Evolutionary conservation across 169 alveolate species (phyloP).

Genomic region (Plasmodium cynomolgi): DNA sequence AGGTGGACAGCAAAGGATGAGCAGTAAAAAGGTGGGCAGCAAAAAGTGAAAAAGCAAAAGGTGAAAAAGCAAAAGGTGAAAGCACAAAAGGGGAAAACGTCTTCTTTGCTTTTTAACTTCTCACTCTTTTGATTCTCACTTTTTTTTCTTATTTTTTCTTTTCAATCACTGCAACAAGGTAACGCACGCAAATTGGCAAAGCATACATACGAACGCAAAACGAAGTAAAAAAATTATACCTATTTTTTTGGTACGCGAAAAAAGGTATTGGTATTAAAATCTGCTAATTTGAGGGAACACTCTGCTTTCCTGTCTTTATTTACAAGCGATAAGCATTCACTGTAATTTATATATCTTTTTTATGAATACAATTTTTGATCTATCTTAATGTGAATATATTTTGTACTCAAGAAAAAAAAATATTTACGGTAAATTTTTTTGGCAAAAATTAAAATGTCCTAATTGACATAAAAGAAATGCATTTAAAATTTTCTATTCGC

Average conservation of each 20-base stretch:
- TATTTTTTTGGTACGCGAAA: not conserved
- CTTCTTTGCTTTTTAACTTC: not conserved
- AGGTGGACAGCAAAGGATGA: not conserved
- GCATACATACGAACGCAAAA: not conserved
- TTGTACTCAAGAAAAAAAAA: not conserved
- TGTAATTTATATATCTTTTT: not conserved
- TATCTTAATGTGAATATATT: not conserved
- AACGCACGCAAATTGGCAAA: not conserved
- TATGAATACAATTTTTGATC: not conserved
- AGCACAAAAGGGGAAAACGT: not conserved
- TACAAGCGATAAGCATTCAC: not conserved
- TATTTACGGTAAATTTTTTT: not conserved
- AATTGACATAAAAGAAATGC: not conserved
- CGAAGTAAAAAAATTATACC: not conserved
- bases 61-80: not conserved
- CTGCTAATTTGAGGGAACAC: not conserved
- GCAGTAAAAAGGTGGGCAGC: not conserved
- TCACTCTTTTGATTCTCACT: not conserved
- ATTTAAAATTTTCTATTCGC: not conserved
- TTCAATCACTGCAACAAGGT: not conserved
- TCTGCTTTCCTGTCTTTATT: not conserved
- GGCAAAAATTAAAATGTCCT: not conserved
- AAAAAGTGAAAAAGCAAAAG: not conserved
- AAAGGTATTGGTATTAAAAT: not conserved
- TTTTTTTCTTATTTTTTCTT: not conserved